Evolutionary conservation across 352 stramenopile species (phyloP).

Genomic region (Globisporangium alternatum): DNA sequence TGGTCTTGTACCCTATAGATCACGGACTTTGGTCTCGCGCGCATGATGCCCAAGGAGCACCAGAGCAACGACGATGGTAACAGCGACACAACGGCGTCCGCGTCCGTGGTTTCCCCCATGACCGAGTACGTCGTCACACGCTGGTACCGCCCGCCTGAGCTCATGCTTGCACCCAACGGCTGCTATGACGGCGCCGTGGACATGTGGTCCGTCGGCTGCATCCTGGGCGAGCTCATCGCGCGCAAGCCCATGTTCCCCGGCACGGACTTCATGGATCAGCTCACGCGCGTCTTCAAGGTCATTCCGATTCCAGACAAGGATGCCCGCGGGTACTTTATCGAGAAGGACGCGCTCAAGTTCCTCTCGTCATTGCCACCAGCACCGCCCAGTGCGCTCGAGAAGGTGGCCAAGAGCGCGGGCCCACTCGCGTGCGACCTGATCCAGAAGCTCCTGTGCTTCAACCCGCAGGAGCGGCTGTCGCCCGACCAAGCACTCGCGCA

Average conservation of each 20-base stretch:
- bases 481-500: slow-evolving; percentile 87
- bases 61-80: slow-evolving; percentile 21
- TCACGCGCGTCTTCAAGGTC: slow-evolving; percentile 78
- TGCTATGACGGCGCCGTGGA: slow-evolving; percentile 87
- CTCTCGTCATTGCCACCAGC: slow-evolving; percentile 65
- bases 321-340: slow-evolving; percentile 65
- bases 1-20: slow-evolving; percentile 35
- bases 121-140: slow-evolving; percentile 90
- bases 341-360: slow-evolving; percentile 85
- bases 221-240: slow-evolving; percentile 90
- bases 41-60: slow-evolving; percentile 70
- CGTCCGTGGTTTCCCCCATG: slow-evolving; percentile 60
- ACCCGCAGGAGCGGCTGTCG: slow-evolving; percentile 88
- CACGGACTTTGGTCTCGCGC: slow-evolving; percentile 93
- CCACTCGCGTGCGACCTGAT: slow-evolving; percentile 77
- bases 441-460: slow-evolving; percentile 87
- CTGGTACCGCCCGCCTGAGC: slow-evolving; percentile 91
- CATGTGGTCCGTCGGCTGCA: slow-evolving; percentile 89
- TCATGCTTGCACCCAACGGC: slow-evolving; percentile 90
- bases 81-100: slow-evolving; percentile 14
- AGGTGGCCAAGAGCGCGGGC: slow-evolving; percentile 40
- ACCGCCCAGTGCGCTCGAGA: slow-evolving; percentile 51
- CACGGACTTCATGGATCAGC: slow-evolving; percentile 84
- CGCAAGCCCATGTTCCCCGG: slow-evolving; percentile 79
- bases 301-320: slow-evolving; percentile 66